A percentile compares a stretch with the other conserved stretches of the same genome.
These are phyloP conservation scores for Setomelanomma holmii DNA, from an alignment of 2,329 filamentous ascomycete genomes.

Conservation along the genomic window DNA sequence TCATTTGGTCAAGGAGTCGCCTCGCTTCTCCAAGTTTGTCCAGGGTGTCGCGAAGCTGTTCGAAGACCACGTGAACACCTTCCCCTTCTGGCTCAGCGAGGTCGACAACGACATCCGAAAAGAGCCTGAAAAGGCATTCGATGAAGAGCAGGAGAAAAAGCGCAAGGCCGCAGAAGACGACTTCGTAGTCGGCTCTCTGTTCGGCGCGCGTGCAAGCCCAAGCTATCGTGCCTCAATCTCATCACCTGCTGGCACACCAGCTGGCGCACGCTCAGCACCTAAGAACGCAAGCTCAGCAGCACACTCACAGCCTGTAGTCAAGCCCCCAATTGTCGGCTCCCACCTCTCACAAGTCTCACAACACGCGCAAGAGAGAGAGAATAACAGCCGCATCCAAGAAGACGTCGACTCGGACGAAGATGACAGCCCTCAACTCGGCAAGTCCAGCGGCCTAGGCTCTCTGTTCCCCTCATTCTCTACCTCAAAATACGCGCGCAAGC, in stretches of 20 bases:
- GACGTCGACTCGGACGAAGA: slow-evolving; percentile 59
- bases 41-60: slow-evolving; percentile 92
- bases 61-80: slow-evolving; percentile 90
- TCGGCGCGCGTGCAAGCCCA: slow-evolving; percentile 60
- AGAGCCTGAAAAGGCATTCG: slow-evolving; percentile 88
- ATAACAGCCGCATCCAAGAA: slow-evolving; percentile 50
- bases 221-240: slow-evolving; percentile 63
- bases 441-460: slow-evolving; percentile 65
- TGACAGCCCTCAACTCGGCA: slow-evolving; percentile 43
- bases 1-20: slow-evolving; percentile 87
- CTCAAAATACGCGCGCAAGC: slow-evolving; percentile 67
- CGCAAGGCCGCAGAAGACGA: slow-evolving; percentile 85
- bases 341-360: slow-evolving; percentile 22
- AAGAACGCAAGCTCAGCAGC: slow-evolving; percentile 28
- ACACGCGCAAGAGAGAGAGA: slow-evolving; percentile 22
- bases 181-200: slow-evolving; percentile 85
- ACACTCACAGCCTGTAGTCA: slow-evolving; percentile 27
- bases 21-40: slow-evolving; percentile 95
- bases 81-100: slow-evolving; percentile 95
- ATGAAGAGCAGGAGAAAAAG: slow-evolving; percentile 85
- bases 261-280: slow-evolving; percentile 29
- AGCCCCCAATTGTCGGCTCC: slow-evolving; percentile 24
- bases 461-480: slow-evolving; percentile 85
- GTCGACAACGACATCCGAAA: slow-evolving; percentile 92
- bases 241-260: slow-evolving; percentile 72